Evolutionary conservation across 176 grass and related monocot species (phyloP).

Genomic region (Musa itinerans): DNA sequence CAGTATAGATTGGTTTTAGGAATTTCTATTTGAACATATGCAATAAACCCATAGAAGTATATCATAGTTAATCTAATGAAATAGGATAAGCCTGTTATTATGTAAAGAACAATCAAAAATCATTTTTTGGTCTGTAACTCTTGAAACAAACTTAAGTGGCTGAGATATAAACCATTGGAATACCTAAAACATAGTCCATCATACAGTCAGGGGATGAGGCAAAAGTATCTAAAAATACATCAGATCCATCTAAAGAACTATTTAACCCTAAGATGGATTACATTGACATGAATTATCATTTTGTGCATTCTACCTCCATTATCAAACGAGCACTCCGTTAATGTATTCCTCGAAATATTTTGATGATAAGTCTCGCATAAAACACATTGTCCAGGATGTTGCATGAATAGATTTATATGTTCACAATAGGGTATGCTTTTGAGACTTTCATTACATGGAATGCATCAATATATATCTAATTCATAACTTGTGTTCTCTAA

Average conservation of each 20-base stretch:
- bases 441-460: no score
- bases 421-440: no score
- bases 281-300: background rate
- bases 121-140: background rate
- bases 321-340: no score
- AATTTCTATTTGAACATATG: conserved; percentile 1
- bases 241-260: no score
- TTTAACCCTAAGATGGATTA: background rate
- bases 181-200: background rate
- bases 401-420: no score
- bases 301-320: no score
- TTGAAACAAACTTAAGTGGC: background rate
- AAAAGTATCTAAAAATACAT: background rate
- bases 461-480: no score
- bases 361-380: no score
- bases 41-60: background rate
- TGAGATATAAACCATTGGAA: background rate
- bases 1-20: background rate
- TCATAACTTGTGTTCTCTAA: no score
- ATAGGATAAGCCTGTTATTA: background rate
- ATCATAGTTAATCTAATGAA: no score
- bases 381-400: no score
- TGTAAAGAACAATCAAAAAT: background rate
- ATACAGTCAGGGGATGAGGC: background rate
- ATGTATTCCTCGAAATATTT: no score